These are phyloP conservation scores for Eremochloa ophiuroides DNA, from an alignment of 176 grass and related monocot genomes.

Conservation along the genomic window DNA sequence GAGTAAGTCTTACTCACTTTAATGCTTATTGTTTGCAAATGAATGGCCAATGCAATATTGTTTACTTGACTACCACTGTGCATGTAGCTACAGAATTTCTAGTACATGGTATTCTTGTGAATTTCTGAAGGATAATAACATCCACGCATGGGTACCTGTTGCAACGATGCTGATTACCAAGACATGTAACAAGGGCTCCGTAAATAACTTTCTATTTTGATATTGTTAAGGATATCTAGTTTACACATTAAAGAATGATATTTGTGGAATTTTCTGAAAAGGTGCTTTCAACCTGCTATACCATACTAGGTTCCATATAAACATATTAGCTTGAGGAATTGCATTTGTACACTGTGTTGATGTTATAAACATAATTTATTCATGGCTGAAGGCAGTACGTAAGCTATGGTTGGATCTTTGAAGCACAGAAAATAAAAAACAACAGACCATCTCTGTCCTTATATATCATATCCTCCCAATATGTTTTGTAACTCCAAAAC, in stretches of 20 bases:
- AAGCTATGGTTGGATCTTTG: background rate
- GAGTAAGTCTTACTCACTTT: no score
- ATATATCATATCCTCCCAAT: background rate
- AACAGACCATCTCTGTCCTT: background rate
- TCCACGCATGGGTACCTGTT: background rate
- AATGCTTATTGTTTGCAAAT: background rate
- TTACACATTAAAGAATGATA: background rate
- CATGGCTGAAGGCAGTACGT: no score
- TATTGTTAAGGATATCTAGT: background rate
- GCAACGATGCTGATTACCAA: background rate
- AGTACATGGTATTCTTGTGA: background rate
- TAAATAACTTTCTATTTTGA: background rate
- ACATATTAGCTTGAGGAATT: background rate
- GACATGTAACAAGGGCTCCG: background rate
- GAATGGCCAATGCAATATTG: background rate
- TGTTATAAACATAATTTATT: background rate
- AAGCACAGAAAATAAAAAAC: background rate
- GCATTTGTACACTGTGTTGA: background rate
- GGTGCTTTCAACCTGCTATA: background rate
- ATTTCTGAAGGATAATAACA: background rate
- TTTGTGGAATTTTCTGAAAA: background rate
- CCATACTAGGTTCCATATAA: background rate
- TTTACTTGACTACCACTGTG: background rate
- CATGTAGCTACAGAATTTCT: background rate
- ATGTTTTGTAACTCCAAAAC: background rate